These are phyloP conservation scores for Oligophagozyma castellii DNA, from an alignment of 1,139 yeast species.

Conservation along the genomic window DNA sequence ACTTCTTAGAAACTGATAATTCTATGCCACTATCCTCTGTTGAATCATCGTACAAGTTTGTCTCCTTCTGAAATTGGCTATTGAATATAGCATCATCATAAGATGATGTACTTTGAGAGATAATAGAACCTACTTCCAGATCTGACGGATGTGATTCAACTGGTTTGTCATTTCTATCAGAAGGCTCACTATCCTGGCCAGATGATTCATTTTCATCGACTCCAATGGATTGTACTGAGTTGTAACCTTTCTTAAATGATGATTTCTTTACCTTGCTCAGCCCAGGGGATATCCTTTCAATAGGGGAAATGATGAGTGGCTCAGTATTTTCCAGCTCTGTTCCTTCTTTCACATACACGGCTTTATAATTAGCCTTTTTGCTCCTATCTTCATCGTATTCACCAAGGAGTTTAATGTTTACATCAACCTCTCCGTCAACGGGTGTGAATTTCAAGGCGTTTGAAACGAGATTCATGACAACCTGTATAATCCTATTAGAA, in stretches of 20 bases:
- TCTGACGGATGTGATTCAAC: not conserved
- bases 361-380: conserved; percentile 21
- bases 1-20: conserved; percentile 12
- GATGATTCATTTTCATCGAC: not conserved
- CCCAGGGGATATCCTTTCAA: not conserved
- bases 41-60: conserved; percentile 11
- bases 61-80: conserved; percentile 32
- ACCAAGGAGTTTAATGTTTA: conserved; percentile 51
- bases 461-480: conserved; percentile 76
- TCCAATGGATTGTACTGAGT: conserved; percentile 1
- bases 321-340: conserved; percentile 6
- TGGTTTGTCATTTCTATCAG: not conserved
- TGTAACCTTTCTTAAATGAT: not conserved
- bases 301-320: not conserved
- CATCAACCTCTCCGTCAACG: conserved; percentile 66
- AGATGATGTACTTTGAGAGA: conserved; percentile 38
- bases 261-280: conserved; percentile 1
- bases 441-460: conserved; percentile 86
- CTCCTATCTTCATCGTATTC: conserved; percentile 48
- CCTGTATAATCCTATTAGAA: conserved; percentile 73
- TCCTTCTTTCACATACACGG: conserved; percentile 27
- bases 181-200: not conserved
- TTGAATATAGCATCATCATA: conserved; percentile 42
- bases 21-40: conserved; percentile 11
- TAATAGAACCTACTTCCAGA: conserved; percentile 23